These are phyloP conservation scores for Globisporangium lucens DNA, from an alignment of 352 stramenopile species.

Conservation along the genomic window DNA sequence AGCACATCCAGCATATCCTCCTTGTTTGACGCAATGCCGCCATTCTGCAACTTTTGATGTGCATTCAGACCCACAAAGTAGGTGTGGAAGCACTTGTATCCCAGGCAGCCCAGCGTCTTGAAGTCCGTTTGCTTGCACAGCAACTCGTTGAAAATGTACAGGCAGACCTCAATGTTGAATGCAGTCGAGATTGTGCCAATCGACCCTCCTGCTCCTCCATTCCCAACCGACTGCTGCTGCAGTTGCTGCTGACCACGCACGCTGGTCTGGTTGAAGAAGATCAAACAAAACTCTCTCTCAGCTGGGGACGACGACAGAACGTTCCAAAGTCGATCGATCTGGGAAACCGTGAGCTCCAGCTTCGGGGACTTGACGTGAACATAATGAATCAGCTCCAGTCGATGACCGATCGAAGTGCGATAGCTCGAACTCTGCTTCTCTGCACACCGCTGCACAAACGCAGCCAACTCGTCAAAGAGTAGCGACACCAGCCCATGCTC, in stretches of 20 bases:
- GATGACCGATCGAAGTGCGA: constrained; percentile 74
- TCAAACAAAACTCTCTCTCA: constrained; percentile 78
- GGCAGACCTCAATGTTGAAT: constrained; percentile 74
- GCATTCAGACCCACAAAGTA: constrained; percentile 83
- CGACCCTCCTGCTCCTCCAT: constrained; percentile 15
- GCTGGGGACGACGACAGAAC: constrained; percentile 66
- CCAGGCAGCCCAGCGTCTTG: constrained; percentile 57
- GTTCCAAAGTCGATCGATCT: constrained; percentile 76
- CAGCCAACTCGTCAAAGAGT: constrained; percentile 82
- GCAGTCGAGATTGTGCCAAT: constrained; percentile 59
- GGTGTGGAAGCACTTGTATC: constrained; percentile 87
- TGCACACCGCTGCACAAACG: constrained; percentile 59
- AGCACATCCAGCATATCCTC: constrained; percentile 40
- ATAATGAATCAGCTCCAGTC: constrained; percentile 85
- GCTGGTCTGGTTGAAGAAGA: constrained; percentile 85
- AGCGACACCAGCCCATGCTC: constrained; percentile 71
- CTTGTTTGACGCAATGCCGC: constrained; percentile 1
- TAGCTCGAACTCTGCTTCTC: constrained; percentile 55
- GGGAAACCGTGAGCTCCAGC: constrained; percentile 66
- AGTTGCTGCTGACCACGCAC: constrained; percentile 41
- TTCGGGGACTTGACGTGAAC: constrained; percentile 79
- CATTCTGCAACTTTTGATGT: constrained; percentile 36
- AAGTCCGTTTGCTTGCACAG: constrained; percentile 82
- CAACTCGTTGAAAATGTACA: constrained; percentile 81
- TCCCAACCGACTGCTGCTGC: constrained; percentile 16